phyloP scores from a whole-genome alignment of 179 eudicot species.

The Vitellaria paradoxa region DNA sequence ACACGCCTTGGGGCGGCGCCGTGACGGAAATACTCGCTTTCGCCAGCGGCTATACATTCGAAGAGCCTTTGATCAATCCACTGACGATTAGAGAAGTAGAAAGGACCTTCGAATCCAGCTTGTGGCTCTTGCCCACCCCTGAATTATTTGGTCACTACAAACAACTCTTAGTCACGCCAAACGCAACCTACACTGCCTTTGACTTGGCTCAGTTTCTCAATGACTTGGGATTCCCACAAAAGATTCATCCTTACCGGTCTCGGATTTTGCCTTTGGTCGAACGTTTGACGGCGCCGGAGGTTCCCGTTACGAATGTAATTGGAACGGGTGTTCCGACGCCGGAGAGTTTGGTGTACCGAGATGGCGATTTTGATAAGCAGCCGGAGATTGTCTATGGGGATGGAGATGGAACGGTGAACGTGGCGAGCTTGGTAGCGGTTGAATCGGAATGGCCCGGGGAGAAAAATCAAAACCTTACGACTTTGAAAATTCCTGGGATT shows the following conservation, averaged over 20 bases:
- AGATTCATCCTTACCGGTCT: slow-evolving; percentile 45
- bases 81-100: slow-evolving; percentile 62
- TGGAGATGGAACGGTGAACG: slow-evolving; percentile 90
- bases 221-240: slow-evolving; percentile 56
- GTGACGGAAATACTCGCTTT: slow-evolving; percentile 90
- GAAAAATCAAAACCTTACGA: slow-evolving; percentile 40
- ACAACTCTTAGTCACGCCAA: slow-evolving; percentile 55
- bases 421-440: too few relatives aligned
- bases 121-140: slow-evolving; percentile 89
- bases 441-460: too few relatives aligned
- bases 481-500: slow-evolving; percentile 49
- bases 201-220: slow-evolving; percentile 47
- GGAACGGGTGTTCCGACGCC: slow-evolving; percentile 60
- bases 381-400: slow-evolving; percentile 75
- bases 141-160: slow-evolving; percentile 28
- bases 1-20: slow-evolving; percentile 93
- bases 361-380: slow-evolving; percentile 59
- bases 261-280: slow-evolving; percentile 64
- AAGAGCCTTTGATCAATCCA: slow-evolving; percentile 80
- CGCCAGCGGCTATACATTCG: slow-evolving; percentile 73
- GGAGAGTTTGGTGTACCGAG: too few relatives aligned
- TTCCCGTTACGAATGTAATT: slow-evolving; percentile 64
- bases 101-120: slow-evolving; percentile 75
- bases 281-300: slow-evolving; percentile 36
- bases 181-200: slow-evolving; percentile 37